Evolutionary conservation across 2,329 filamentous ascomycete species (phyloP), one percentile per base, ranked within the genome.

Genomic region (Hypoxylon sp.): DNA sequence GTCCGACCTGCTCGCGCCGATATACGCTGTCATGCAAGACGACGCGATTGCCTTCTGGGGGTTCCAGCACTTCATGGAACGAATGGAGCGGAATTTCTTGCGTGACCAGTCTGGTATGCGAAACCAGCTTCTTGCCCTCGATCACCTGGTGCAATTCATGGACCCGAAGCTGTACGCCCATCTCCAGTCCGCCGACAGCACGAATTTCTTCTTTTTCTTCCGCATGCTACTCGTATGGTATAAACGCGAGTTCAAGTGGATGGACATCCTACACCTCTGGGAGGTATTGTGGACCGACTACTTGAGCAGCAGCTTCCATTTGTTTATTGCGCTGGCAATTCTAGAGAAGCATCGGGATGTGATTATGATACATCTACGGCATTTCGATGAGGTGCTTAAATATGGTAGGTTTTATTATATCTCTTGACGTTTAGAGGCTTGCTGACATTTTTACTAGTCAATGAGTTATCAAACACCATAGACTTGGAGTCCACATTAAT

Each of bases 191-290:
- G 92, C 94, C 19, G 96, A 99, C 73, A 96, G 91, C 73, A 99
- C 95, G 22, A 99, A 99, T 77, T 99, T 99, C 79, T 99, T 99
- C 80, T 99, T 99, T 82, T 98, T 99, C 83, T 99, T 98, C 87
- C 91, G 95, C 63, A 98, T 98, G 95, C 84, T 99, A 32, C 84
- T 99, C 1, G 95, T 99, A 8, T 99, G 95, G 95, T 99, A 95
- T 79, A 99, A 99, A 82, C 90, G 95, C 49, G 95, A 99, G 78
- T 99, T 99, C 72, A 86, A 88, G 69, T 99, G 94, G 92, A 77
- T 85, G 49, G 93, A 98, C 73, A 88, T 97, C 10, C 81, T 98
- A 32, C 87, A 91, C 17, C 81, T 99, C 3, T 99, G 95, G 95
- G 95, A 99, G 78, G 84, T 87, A 0, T 80, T 98, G 2, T 99